Percentiles rank a stretch among this genome's conserved stretches.
These are phyloP conservation scores for Aquilaria agallochum DNA, from an alignment of 441 rosid species.

Conservation along the genomic window DNA sequence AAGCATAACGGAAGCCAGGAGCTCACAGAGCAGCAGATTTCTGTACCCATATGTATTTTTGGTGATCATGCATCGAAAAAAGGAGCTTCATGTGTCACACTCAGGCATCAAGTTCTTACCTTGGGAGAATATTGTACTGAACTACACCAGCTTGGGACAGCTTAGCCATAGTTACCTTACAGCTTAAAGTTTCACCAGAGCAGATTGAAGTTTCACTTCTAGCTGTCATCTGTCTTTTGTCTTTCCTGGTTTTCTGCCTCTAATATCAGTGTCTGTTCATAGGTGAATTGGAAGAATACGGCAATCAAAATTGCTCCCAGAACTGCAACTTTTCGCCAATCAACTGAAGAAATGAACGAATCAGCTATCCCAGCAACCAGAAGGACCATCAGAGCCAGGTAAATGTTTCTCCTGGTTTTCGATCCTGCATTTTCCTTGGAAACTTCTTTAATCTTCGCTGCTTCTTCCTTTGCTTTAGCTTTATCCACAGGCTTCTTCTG, in stretches of 20 bases:
- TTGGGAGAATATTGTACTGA: too few relatives aligned
- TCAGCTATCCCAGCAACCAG: constrained; percentile 50
- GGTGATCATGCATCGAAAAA: too few relatives aligned
- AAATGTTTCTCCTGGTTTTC: constrained; percentile 53
- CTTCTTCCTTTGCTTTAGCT: constrained; percentile 58
- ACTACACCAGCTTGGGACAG: too few relatives aligned
- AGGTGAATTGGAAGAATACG: constrained; percentile 54
- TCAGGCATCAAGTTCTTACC: too few relatives aligned
- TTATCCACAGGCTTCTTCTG: constrained; percentile 41
- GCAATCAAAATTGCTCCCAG: constrained; percentile 84
- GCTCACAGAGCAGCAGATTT: too few relatives aligned
- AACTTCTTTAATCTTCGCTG: constrained; percentile 42
- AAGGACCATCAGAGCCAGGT: constrained; percentile 63
- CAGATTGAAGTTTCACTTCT: constrained; percentile 18
- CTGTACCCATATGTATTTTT: too few relatives aligned
- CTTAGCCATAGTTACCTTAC: too few relatives aligned
- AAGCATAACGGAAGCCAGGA: too few relatives aligned
- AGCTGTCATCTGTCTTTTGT: constrained; percentile 26
- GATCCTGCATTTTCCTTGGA: constrained; percentile 55
- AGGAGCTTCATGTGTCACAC: too few relatives aligned
- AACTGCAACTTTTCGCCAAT: constrained; percentile 84
- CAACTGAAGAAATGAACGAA: constrained; percentile 60
- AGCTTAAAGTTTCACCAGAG: too few relatives aligned
- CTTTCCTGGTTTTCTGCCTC: constrained; percentile 38
- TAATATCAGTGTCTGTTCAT: constrained; percentile 69